These are phyloP conservation scores for Fusarium tanahbumbuense DNA, from an alignment of 2,329 filamentous ascomycete genomes.

Conservation along the genomic window DNA sequence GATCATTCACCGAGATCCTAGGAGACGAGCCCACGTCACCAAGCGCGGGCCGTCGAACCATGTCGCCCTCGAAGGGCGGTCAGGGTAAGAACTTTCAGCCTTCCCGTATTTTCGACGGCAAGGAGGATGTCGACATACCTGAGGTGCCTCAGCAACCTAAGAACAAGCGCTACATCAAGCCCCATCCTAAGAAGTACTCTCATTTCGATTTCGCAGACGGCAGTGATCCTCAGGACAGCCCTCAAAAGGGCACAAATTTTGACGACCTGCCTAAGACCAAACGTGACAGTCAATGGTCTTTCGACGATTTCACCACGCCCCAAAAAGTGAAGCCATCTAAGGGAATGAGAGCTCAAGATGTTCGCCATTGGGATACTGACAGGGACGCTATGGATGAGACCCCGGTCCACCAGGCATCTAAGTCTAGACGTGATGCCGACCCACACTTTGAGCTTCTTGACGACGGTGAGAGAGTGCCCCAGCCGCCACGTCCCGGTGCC, in stretches of 20 bases:
- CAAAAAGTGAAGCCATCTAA: constrained; percentile 75
- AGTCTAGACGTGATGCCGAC: constrained; percentile 82
- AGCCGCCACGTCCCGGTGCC: constrained; percentile 58
- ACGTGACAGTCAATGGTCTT: constrained; percentile 83
- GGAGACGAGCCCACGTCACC: constrained; percentile 66
- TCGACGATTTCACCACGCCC: constrained; percentile 88
- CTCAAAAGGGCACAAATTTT: constrained; percentile 55
- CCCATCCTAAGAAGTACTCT: constrained; percentile 81
- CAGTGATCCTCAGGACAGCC: constrained; percentile 62
- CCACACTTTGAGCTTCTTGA: constrained; percentile 88
- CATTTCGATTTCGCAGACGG: constrained; percentile 87
- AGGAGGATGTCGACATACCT: constrained; percentile 57
- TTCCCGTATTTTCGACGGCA: constrained; percentile 71
- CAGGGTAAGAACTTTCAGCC: constrained; percentile 71
- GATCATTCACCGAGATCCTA: constrained; percentile 79
- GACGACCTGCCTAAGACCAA: constrained; percentile 66
- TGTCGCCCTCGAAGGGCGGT: constrained; percentile 62
- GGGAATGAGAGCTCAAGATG: constrained; percentile 71
- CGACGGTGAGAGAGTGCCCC: constrained; percentile 70
- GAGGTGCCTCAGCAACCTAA: constrained; percentile 57
- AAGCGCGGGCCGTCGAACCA: constrained; percentile 60
- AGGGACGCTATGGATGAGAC: constrained; percentile 65
- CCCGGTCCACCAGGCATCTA: constrained; percentile 68
- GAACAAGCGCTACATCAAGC: constrained; percentile 64
- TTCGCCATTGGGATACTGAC: constrained; percentile 83